Base-by-base conservation (phyloP, 257 asterid genomes). In the Nicotiana benthamiana region DNA sequence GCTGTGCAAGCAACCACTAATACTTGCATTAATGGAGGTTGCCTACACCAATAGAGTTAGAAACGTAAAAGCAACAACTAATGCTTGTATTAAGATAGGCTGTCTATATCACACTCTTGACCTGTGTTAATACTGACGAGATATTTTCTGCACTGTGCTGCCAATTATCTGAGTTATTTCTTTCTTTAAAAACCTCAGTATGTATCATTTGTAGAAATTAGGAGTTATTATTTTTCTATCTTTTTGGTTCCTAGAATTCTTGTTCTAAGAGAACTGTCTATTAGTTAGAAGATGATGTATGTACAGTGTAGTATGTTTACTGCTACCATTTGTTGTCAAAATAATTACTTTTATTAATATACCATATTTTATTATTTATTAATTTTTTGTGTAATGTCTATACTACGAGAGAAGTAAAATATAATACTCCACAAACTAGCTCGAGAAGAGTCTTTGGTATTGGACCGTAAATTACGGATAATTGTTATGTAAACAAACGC, bases 271-370 rank as follows among this genome's bases (percentile, higher is more conserved):
- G 64, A n/a, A n/a, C 56, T 36, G 12, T 53, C 6, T 16, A 53
- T 53, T 53, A 53, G 59, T 22, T 75, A 28, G 59, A 51, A 32
- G 26, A 51, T 48, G 79, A 48, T 46, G 62, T 48, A 51, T 75
- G 79, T 75, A 52, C 57, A 75, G 63, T 75, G 79, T 75, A 75
- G 63, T 53, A 75, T 27, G 79, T 22, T 75, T 53, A 53, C 59
- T 53, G 20, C 59, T 53, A 53, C 20, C 6, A 53, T 53, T 48
- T 53, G 59, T 53, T 53, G 59, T 53, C 20, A 53, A 16, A 53
- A 53, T 1, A 4, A 15, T 52, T 52, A 52, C 2, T 52, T 15
- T 53, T 13, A 16, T 6, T 53, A 53, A 13, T 53, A 53, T 53
- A 53, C 4, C 7, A 53, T 53, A 53, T 16, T 13, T 53, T 4